Conservation (phyloP, 192 early-diverging fungal genomes). For the Entomortierella parvispora region DNA sequence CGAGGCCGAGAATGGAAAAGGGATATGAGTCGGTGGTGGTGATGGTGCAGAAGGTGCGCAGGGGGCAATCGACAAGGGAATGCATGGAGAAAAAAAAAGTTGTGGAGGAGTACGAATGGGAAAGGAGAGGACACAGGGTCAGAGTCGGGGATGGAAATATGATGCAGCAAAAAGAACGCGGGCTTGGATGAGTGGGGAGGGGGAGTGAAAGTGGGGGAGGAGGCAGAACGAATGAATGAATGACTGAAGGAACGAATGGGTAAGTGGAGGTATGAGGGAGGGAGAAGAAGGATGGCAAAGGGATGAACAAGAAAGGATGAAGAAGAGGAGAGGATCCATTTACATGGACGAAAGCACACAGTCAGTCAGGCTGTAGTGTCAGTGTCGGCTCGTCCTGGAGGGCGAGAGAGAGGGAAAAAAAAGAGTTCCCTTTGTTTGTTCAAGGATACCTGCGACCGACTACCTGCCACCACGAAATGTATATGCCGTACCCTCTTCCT, state of each 20-base stretch:
- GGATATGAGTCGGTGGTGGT: conserved; percentile 26
- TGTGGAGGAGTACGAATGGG: not conserved
- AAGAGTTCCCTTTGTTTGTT: too few species aligned
- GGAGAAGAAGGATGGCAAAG: not conserved
- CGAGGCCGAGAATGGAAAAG: conserved; percentile 25
- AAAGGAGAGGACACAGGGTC: not conserved
- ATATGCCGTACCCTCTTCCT: too few species aligned
- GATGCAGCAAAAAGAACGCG: too few species aligned
- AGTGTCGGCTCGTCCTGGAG: too few species aligned
- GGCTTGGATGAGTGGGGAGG: too few species aligned
- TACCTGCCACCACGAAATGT: too few species aligned
- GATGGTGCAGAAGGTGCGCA: conserved; percentile 35
- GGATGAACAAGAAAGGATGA: not conserved
- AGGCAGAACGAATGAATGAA: not conserved
- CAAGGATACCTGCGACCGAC: too few species aligned
- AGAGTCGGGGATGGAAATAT: too few species aligned
- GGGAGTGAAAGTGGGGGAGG: not conserved
- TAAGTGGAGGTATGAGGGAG: not conserved
- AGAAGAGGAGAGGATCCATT: not conserved
- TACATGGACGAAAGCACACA: too few species aligned
- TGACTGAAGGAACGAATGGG: not conserved
- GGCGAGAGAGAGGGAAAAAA: too few species aligned
- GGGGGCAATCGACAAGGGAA: conserved; percentile 33
- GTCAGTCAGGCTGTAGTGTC: too few species aligned
- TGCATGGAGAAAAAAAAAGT: not conserved